Base-by-base conservation (phyloP, 2,329 filamentous ascomycete species). In the Xylaria multiplex region DNA sequence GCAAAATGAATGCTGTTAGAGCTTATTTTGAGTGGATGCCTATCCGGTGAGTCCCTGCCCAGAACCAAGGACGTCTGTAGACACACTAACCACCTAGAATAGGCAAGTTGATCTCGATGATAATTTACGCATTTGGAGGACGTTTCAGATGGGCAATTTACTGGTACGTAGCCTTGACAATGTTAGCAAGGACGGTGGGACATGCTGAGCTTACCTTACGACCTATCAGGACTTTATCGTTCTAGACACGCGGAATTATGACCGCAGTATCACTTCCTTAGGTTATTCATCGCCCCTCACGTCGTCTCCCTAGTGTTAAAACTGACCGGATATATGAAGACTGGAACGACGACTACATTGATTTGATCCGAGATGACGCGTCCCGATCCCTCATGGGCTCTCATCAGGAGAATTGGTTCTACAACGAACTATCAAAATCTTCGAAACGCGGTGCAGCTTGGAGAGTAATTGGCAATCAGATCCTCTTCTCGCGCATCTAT, bases 361-460 rank as follows among this genome's bases (percentile, higher is more conserved):
- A 86, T 65, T 72, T 80, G 1, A 90, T 93, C 65, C 73, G 86
- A 19, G 85, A 92, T 70, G 90, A 93, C 62, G 86, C 89, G 2
- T 85, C 87, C 6, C 86, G 91, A 3, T 86, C 85, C 0, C 79
- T 93, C 70, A 93, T 93, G 90, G 91, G 91, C 2, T 81, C 84
- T 1, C 85, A 85, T 11, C 91, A 93, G 75, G 91, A 93, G 77
- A 86, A 87, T 71, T 93, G 91, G 91, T 90, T 92, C 78, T 91
- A 91, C 75, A 82, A 83, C 52, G 79, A 83, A 48, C 79, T 92
- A 7, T 82, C 82, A 5, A 76, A 84, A 55, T 90, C 88, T 0
- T 81, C 85, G n/a, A 72, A 85, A 16, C 85, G 90, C n/a, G 88
- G 88, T 27, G 88, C 90, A 0, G 83, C 85, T 0, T 93, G 91